phyloP scores from a whole-genome alignment of 1,284 basidiomycete genomes.

The Apiotrichum sp. region DNA sequence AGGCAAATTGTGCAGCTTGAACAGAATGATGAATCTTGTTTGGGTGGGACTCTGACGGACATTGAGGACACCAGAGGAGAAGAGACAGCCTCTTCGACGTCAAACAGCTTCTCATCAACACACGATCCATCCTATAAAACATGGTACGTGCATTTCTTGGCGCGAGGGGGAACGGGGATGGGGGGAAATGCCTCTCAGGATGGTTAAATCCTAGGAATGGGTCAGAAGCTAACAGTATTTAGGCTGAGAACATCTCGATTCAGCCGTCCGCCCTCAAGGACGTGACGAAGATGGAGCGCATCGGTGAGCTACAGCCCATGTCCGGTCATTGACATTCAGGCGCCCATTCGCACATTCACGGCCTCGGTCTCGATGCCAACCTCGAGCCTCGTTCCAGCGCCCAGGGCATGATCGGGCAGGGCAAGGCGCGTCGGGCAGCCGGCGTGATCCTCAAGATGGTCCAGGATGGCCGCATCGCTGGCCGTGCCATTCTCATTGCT shows the following conservation, averaged over 20 bases:
- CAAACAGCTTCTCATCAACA: too few relatives aligned
- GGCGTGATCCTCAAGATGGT: slow-evolving; percentile 98
- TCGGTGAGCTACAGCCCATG: slow-evolving; percentile 55
- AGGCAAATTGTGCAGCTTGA: too few relatives aligned
- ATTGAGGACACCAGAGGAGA: too few relatives aligned
- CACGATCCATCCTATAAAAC: too few relatives aligned
- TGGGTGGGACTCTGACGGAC: too few relatives aligned
- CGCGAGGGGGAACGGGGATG: too few relatives aligned
- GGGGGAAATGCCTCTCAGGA: too few relatives aligned
- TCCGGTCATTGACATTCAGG: slow-evolving; percentile 50
- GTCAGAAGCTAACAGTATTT: not conserved
- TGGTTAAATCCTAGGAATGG: too few relatives aligned
- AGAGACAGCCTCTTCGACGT: too few relatives aligned
- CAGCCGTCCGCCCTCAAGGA: slow-evolving; percentile 58
- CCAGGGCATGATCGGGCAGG: slow-evolving; percentile 96
- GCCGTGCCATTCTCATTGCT: slow-evolving; percentile 89
- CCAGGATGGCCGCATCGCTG: slow-evolving; percentile 88
- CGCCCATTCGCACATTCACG: slow-evolving; percentile 95
- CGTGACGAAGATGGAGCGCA: slow-evolving; percentile 93
- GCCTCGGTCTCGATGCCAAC: slow-evolving; percentile 82
- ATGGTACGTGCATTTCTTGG: too few relatives aligned
- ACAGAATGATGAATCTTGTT: too few relatives aligned
- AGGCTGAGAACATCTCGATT: slow-evolving; percentile 49
- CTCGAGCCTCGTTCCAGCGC: slow-evolving; percentile 76
- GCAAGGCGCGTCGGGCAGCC: slow-evolving; percentile 88